These are phyloP conservation scores for Echinosophora koreensis DNA, from an alignment of 306 rosid genomes.

Conservation along the genomic window DNA sequence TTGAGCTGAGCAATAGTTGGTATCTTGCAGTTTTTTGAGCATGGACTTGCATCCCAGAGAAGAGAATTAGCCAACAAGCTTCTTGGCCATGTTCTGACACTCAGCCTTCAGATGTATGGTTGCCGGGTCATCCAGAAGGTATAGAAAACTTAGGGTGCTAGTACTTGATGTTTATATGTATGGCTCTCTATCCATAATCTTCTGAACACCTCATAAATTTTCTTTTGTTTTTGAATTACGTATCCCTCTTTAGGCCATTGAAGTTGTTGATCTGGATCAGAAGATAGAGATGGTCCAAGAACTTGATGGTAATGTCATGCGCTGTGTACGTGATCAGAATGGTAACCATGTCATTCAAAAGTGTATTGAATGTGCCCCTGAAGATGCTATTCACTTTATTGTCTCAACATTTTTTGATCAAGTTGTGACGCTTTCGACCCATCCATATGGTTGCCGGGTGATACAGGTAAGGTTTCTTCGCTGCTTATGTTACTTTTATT, in stretches of 20 bases:
- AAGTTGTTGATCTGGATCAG: constrained; percentile 96
- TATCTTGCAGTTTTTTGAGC: constrained; percentile 87
- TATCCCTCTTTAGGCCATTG: constrained; percentile 76
- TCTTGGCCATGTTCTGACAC: constrained; percentile 77
- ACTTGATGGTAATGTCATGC: constrained; percentile 91
- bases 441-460: constrained; percentile 98
- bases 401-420: constrained; percentile 88
- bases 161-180: constrained; percentile 6
- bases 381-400: constrained; percentile 71
- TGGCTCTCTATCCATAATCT: constrained; percentile 20
- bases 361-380: constrained; percentile 84
- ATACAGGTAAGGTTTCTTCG: constrained; percentile 65
- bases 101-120: constrained; percentile 99
- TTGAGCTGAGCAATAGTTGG: constrained; percentile 15
- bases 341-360: constrained; percentile 98
- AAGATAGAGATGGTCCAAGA: constrained; percentile 92
- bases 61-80: constrained; percentile 95
- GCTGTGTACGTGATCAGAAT: constrained; percentile 97
- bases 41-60: constrained; percentile 84
- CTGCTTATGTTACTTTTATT: constrained; percentile 4
- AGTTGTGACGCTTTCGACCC: constrained; percentile 93
- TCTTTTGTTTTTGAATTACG: background rate
- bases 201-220: constrained; percentile 8
- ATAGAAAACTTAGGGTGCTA: constrained; percentile 36
- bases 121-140: constrained; percentile 99